These are phyloP conservation scores for Aphanomyces euteiches DNA, from an alignment of 352 stramenopile species.

Conservation along the genomic window DNA sequence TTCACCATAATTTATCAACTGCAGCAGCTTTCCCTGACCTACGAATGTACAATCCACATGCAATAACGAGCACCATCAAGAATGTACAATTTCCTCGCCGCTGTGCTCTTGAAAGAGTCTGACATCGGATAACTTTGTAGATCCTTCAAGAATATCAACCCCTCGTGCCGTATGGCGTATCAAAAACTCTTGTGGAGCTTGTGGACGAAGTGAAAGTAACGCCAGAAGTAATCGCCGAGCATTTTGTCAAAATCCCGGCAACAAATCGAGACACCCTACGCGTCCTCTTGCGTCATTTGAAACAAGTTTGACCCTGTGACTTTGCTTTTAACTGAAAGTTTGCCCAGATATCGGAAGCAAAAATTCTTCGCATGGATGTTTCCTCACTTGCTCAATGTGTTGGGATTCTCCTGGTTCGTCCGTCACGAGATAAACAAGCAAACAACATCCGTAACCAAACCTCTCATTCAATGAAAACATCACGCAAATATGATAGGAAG, in stretches of 20 bases:
- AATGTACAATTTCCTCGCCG: neutral
- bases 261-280: slow-evolving; percentile 16
- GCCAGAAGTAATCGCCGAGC: neutral
- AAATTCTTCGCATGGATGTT: neutral
- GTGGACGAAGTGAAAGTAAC: neutral
- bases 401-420: slow-evolving; percentile 1
- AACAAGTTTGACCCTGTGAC: neutral
- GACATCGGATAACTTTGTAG: neutral
- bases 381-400: neutral
- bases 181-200: neutral
- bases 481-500: neutral
- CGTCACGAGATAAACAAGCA: neutral
- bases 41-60: slow-evolving; percentile 6
- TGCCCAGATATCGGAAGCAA: neutral
- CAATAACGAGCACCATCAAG: slow-evolving; percentile 12
- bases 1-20: slow-evolving; percentile 1
- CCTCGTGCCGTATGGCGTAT: neutral
- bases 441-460: neutral
- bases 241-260: slow-evolving; percentile 5
- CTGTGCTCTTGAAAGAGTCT: neutral
- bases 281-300: slow-evolving; percentile 3
- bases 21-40: neutral
- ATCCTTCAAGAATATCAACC: neutral
- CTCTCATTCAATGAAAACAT: too few relatives aligned
- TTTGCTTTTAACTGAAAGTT: neutral